These are phyloP conservation scores for Marasmius tenuissimus DNA, from an alignment of 1,284 basidiomycete genomes.

Conservation along the genomic window DNA sequence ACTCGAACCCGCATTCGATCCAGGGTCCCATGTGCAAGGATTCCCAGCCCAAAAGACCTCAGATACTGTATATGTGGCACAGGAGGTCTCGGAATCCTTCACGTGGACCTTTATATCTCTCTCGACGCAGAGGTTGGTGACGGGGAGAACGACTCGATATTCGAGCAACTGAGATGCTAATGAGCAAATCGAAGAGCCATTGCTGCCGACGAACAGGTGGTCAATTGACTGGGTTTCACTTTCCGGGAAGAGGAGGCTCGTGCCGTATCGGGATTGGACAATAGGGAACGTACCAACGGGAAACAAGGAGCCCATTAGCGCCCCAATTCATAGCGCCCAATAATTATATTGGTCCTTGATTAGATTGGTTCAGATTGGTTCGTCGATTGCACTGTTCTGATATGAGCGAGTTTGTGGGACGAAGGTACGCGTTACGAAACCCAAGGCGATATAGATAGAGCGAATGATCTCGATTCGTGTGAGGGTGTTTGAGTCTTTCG, in stretches of 20 bases:
- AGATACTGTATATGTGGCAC: no score
- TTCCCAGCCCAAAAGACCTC: no score
- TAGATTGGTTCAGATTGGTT: constrained; percentile 79
- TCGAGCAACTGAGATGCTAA: constrained; percentile 87
- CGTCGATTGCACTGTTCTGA: constrained; percentile 85
- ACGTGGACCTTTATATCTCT: no score
- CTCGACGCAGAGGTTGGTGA: no score
- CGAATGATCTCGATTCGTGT: constrained; percentile 69
- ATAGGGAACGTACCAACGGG: constrained; percentile 81
- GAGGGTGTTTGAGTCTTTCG: constrained; percentile 23
- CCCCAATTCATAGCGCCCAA: constrained; percentile 98
- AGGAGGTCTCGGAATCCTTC: no score
- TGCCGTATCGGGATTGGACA: neutral
- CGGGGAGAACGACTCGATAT: constrained; percentile 88
- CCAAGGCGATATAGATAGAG: constrained; percentile 94
- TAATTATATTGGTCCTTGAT: constrained; percentile 88
- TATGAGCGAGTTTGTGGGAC: constrained; percentile 84
- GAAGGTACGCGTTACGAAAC: constrained; percentile 91
- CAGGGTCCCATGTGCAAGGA: no score
- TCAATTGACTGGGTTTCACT: neutral
- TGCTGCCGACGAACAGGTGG: constrained; percentile 53
- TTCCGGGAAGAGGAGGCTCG: neutral
- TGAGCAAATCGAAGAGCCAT: constrained; percentile 96
- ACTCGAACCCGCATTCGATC: no score
- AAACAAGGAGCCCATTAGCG: constrained; percentile 90